Percentiles rank a stretch among this genome's conserved stretches.
These are phyloP conservation scores for Crataegus laevigata DNA, from an alignment of 306 rosid genomes.

Conservation along the genomic window DNA sequence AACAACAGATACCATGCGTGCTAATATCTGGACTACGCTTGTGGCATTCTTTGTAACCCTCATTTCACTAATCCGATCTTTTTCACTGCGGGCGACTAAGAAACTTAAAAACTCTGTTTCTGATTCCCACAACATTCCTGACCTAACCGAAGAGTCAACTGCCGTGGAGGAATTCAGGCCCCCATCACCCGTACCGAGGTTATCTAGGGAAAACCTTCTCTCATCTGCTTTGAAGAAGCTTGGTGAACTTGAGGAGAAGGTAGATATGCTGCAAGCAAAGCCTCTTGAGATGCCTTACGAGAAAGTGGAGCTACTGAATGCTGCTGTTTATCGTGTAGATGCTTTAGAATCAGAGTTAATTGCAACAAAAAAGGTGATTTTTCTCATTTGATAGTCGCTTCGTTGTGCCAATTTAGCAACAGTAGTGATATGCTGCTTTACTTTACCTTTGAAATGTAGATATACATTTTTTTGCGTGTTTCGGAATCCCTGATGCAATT, in stretches of 20 bases:
- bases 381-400: constrained; percentile 2
- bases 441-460: neutral
- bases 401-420: neutral
- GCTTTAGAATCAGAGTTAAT: constrained; percentile 88
- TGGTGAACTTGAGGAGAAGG: constrained; percentile 67
- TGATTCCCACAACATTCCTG: constrained; percentile 24
- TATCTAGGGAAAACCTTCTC: constrained; percentile 28
- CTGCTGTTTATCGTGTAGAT: constrained; percentile 83
- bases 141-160: constrained; percentile 17
- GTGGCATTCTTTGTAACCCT: constrained; percentile 53
- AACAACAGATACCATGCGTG: constrained; percentile 21
- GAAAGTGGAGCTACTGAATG: constrained; percentile 81
- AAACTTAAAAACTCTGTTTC: constrained; percentile 17
- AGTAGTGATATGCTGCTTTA: neutral
- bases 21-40: constrained; percentile 38
- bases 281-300: constrained; percentile 77
- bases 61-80: constrained; percentile 30
- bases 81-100: constrained; percentile 24
- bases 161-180: constrained; percentile 44
- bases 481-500: neutral
- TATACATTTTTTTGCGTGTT: too few species aligned
- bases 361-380: constrained; percentile 61
- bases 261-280: constrained; percentile 55
- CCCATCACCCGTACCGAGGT: constrained; percentile 49
- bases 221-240: constrained; percentile 58